Evolutionary conservation across 345 rosid species (phyloP).

Genomic region (Brassica juncea): DNA sequence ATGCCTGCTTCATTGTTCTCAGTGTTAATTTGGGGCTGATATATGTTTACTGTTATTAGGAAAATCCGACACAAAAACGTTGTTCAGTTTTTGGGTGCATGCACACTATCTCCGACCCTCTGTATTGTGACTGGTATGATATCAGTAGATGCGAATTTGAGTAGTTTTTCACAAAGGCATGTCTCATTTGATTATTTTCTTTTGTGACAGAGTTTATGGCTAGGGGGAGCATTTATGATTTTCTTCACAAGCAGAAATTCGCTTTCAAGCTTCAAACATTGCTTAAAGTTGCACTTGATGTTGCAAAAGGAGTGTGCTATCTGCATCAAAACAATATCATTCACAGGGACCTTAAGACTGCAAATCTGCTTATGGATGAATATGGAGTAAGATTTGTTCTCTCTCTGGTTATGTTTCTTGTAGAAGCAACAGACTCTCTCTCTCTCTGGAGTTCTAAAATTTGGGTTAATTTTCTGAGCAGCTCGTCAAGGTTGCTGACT

Average conservation of each 20-base stretch:
- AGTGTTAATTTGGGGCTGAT: slow-evolving; percentile 6
- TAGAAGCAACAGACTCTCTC: neutral
- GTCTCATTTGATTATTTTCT: slow-evolving; percentile 9
- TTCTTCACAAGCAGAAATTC: slow-evolving; percentile 83
- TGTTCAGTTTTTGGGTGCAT: slow-evolving; percentile 94
- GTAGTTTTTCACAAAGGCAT: slow-evolving; percentile 9
- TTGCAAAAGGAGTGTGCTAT: slow-evolving; percentile 97
- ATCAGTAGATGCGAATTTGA: neutral
- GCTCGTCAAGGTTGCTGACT: slow-evolving; percentile 99
- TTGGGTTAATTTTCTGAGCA: slow-evolving; percentile 36
- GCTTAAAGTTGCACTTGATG: slow-evolving; percentile 83
- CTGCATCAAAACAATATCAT: slow-evolving; percentile 96
- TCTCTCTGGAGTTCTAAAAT: slow-evolving; percentile 7
- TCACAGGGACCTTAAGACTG: slow-evolving; percentile 96
- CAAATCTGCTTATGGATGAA: slow-evolving; percentile 98
- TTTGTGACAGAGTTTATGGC: slow-evolving; percentile 87
- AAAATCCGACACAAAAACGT: slow-evolving; percentile 92
- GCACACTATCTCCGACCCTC: slow-evolving; percentile 77
- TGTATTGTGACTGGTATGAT: slow-evolving; percentile 91
- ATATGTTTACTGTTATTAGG: slow-evolving; percentile 46
- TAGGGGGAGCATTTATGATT: slow-evolving; percentile 85
- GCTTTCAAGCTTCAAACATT: slow-evolving; percentile 74
- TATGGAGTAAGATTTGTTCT: slow-evolving; percentile 64
- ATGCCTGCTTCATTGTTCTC: slow-evolving; percentile 17
- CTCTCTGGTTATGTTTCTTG: slow-evolving; percentile 5